phyloP scores from a whole-genome alignment of 1,139 yeast species.

The Hemisphaericaspora xylanilytica region DNA sequence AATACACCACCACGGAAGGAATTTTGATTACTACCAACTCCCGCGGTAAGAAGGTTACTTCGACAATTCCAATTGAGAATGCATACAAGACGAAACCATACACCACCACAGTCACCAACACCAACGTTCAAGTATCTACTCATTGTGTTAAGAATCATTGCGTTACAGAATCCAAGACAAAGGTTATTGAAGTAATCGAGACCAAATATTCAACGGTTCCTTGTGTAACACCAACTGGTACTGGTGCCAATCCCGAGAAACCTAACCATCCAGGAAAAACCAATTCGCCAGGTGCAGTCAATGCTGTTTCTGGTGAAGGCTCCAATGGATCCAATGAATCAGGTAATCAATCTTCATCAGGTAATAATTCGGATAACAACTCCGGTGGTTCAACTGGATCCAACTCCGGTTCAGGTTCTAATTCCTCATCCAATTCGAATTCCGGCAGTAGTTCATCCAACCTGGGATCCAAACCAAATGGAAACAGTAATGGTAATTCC shows the following conservation, averaged over 20 bases:
- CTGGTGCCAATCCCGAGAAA: neutral
- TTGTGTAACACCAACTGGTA: conserved; percentile 2
- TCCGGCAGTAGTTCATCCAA: neutral
- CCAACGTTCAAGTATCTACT: neutral
- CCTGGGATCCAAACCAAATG: neutral
- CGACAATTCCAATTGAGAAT: conserved; percentile 3
- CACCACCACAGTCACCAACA: neutral
- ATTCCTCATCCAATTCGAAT: neutral
- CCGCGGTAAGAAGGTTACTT: conserved; percentile 1
- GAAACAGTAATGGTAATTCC: neutral
- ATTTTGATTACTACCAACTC: conserved; percentile 1
- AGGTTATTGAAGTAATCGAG: neutral
- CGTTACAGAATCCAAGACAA: conserved; percentile 1
- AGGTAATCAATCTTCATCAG: neutral
- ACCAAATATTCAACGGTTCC: conserved; percentile 3
- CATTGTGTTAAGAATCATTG: conserved; percentile 5
- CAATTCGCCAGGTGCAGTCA: neutral
- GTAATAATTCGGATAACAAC: neutral
- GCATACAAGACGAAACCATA: conserved; percentile 4
- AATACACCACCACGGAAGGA: conserved; percentile 2
- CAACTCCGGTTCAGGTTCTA: neutral
- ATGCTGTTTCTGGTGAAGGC: neutral
- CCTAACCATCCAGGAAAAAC: neutral
- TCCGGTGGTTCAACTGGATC: neutral
- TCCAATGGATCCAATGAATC: neutral